Conservation (phyloP, 2,329 filamentous ascomycete genomes). For the Elsinoe batatas region DNA sequence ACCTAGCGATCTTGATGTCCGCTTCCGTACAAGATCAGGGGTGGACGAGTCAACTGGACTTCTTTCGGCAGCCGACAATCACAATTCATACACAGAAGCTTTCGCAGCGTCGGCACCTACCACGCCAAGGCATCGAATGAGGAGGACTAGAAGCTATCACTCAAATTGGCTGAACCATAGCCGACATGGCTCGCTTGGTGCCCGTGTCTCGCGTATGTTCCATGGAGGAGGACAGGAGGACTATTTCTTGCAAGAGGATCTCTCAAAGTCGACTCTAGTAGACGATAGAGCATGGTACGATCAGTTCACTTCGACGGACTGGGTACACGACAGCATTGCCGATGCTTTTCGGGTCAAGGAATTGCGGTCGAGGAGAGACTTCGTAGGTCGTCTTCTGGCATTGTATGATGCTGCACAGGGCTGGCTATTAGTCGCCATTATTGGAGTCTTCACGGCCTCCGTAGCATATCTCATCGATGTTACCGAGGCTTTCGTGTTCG, state of each 20-base stretch:
- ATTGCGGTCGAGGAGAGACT: conserved; percentile 69
- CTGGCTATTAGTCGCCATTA: conserved; percentile 86
- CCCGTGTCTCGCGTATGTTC: conserved; percentile 46
- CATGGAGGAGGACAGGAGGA: conserved; percentile 26
- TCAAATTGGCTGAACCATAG: conserved; percentile 35
- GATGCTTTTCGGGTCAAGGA: conserved; percentile 84
- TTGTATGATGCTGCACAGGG: conserved; percentile 83
- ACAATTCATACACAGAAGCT: conserved; percentile 35
- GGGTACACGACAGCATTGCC: conserved; percentile 95
- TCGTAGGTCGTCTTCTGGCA: conserved; percentile 66
- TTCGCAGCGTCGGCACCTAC: conserved; percentile 28
- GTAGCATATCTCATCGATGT: conserved; percentile 86
- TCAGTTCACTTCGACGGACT: conserved; percentile 94
- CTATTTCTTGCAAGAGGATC: conserved; percentile 21
- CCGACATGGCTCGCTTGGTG: conserved; percentile 38
- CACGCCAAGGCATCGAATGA: conserved; percentile 29
- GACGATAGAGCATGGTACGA: conserved; percentile 97
- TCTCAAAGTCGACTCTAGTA: conserved; percentile 57
- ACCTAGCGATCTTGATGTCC: conserved; percentile 25
- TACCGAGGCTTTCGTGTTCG: conserved; percentile 74
- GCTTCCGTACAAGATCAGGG: conserved; percentile 21
- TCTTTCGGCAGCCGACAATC: conserved; percentile 31
- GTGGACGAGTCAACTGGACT: conserved; percentile 40
- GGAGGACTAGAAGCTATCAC: conserved; percentile 22
- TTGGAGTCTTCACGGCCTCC: conserved; percentile 73